Conservation (phyloP, 371 early-diverging fungal genomes). For the Actinomortierella ambigua region DNA sequence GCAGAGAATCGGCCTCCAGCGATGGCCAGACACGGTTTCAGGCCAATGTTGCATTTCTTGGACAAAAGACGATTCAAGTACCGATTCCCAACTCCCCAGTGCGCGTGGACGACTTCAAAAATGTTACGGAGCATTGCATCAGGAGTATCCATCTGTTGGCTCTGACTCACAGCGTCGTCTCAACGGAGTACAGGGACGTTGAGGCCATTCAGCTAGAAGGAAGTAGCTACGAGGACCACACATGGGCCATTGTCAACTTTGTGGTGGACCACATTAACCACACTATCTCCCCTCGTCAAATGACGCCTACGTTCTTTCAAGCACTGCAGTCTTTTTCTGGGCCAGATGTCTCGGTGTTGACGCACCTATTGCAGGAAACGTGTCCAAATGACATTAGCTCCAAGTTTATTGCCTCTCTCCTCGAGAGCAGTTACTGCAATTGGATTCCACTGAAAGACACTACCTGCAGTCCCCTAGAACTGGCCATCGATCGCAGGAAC, state of each 20-base stretch:
- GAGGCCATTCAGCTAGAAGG: neutral
- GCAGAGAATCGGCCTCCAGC: conserved; percentile 30
- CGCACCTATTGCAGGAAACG: too few species aligned
- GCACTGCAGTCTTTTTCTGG: too few species aligned
- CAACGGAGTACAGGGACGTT: conserved; percentile 6
- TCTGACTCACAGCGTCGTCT: conserved; percentile 19
- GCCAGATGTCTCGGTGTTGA: too few species aligned
- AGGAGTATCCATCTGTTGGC: conserved; percentile 42
- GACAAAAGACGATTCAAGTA: conserved; percentile 13
- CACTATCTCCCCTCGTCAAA: conserved; percentile 9
- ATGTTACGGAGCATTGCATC: conserved; percentile 30
- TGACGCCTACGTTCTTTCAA: too few species aligned
- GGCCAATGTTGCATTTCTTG: neutral
- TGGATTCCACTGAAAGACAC: too few species aligned
- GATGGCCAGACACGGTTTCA: conserved; percentile 15
- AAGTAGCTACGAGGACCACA: conserved; percentile 39
- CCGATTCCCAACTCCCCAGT: conserved; percentile 23
- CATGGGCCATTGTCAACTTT: conserved; percentile 34
- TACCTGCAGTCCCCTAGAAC: too few species aligned
- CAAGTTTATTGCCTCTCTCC: too few species aligned
- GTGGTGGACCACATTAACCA: conserved; percentile 43
- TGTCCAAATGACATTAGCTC: too few species aligned
- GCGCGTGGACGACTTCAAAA: conserved; percentile 14
- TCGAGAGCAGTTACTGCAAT: too few species aligned
- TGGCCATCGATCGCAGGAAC: too few species aligned